Evolutionary conservation across 2,329 filamentous ascomycete genomes (phyloP).

Genomic region (Periconia digitata): DNA sequence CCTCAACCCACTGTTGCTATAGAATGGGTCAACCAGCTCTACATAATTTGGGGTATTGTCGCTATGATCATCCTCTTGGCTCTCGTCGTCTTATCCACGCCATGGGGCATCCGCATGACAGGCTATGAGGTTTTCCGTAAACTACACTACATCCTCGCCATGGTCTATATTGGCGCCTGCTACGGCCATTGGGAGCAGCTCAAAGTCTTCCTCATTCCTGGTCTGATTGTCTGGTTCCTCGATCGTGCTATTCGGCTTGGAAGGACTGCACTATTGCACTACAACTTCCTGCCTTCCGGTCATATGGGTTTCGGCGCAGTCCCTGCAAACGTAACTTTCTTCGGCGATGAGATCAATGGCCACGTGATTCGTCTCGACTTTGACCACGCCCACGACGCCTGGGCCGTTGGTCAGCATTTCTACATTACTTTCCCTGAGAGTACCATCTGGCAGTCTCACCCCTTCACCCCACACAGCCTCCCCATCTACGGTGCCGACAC

Average conservation of each 20-base stretch:
- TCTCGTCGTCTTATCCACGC: conserved; percentile 62
- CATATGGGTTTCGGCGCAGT: conserved; percentile 35
- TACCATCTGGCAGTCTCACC: conserved; percentile 72
- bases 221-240: conserved; percentile 64
- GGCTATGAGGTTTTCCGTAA: conserved; percentile 81
- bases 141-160: conserved; percentile 70
- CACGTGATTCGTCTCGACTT: conserved; percentile 66
- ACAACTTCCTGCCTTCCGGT: conserved; percentile 33
- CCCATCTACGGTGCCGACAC: conserved; percentile 25
- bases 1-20: conserved; percentile 65
- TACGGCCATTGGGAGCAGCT: conserved; percentile 74
- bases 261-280: conserved; percentile 63
- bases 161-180: conserved; percentile 73
- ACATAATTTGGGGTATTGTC: conserved; percentile 73
- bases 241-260: conserved; percentile 63
- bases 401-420: conserved; percentile 71
- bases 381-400: conserved; percentile 60
- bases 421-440: conserved; percentile 68
- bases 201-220: conserved; percentile 45
- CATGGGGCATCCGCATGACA: conserved; percentile 62
- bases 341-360: conserved; percentile 47
- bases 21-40: conserved; percentile 63
- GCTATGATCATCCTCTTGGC: conserved; percentile 66
- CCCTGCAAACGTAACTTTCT: conserved; percentile 29
- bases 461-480: conserved; percentile 54